Percentiles rank a stretch among this genome's conserved stretches.
phyloP scores from a whole-genome alignment of 306 rosid genomes.

The Chamaecrista fasciculata region DNA sequence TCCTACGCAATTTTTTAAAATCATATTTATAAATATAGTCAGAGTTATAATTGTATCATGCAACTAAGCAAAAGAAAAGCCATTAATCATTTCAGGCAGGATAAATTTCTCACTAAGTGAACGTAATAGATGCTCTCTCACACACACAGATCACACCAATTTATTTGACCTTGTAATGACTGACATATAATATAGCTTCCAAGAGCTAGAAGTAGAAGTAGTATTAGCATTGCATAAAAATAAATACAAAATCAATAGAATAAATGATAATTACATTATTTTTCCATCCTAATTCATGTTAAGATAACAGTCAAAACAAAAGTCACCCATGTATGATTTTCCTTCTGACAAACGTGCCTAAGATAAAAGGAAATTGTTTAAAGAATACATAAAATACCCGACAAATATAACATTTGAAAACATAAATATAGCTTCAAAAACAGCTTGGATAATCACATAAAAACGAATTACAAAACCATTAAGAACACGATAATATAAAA shows the following conservation, averaged over 20 bases:
- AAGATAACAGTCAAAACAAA: background rate
- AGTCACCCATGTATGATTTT: background rate
- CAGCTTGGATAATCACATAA: background rate
- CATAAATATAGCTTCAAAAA: too few relatives aligned
- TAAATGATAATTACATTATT: background rate
- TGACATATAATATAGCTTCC: background rate
- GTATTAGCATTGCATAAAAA: background rate
- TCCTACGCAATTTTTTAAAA: background rate
- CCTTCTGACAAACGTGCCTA: background rate
- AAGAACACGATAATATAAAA: too few relatives aligned
- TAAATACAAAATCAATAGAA: background rate
- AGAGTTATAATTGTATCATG: background rate
- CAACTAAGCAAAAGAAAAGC: background rate
- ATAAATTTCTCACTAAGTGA: background rate
- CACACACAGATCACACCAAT: background rate
- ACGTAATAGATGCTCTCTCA: background rate
- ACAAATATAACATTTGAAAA: slow-evolving; percentile 71
- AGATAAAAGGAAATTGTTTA: background rate
- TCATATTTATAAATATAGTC: background rate
- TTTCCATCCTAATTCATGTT: background rate
- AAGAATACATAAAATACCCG: slow-evolving; percentile 41
- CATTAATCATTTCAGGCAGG: background rate
- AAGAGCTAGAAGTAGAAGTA: background rate
- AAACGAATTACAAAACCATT: background rate
- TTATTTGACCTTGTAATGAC: background rate